Base-by-base conservation (phyloP, 768 basidiomycete species). In the Agrocybe pediades region DNA sequence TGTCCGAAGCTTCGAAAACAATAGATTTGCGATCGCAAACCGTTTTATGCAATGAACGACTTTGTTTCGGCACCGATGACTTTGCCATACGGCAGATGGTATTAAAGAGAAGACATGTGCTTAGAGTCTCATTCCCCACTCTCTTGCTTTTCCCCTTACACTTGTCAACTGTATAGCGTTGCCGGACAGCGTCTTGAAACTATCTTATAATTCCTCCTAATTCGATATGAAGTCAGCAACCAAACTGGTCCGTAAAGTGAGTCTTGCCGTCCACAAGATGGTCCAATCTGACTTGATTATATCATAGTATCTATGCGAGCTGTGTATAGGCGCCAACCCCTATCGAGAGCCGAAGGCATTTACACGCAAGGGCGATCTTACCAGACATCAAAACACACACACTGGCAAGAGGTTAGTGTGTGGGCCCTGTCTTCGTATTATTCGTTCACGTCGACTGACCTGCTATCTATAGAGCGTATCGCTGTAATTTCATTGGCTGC, bases 311-410 rank as follows among this genome's bases (percentile, higher is more conserved):
- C 51, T 53, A 45, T 36, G 33, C 33, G 33, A 36, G 11, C 11
- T 36, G 33, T 36, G 33, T 36, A 13, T 13, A 36, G 33, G 11
- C 13, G 33, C 11, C 13, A 36, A 36, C 33, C 83, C 82, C 62
- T 29, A 64, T 29, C 57, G 66, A 48, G 88, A 86, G 69, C 23
- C 41, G 5, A 85, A 79, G 59, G 49, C 60, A 25, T 88, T 89
- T 61, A 60, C 65, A 3, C 80, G 85, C 42, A 81, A 78, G 64
- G 80, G 80, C 19, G 88, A 89, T 63, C 75, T 84, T 30, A 78
- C 70, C 40, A 81, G 87, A 54, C 88, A 90, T 59, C 55, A 72
- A 47, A 57, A 63, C 19, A 62, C 79, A 19, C 87, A 89, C 60
- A 69, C 33, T 3, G 33, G 33, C 67, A 17, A 79, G 78, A 20